Conservation (phyloP, 805 yeast species). For the Starmerella floricola region DNA sequence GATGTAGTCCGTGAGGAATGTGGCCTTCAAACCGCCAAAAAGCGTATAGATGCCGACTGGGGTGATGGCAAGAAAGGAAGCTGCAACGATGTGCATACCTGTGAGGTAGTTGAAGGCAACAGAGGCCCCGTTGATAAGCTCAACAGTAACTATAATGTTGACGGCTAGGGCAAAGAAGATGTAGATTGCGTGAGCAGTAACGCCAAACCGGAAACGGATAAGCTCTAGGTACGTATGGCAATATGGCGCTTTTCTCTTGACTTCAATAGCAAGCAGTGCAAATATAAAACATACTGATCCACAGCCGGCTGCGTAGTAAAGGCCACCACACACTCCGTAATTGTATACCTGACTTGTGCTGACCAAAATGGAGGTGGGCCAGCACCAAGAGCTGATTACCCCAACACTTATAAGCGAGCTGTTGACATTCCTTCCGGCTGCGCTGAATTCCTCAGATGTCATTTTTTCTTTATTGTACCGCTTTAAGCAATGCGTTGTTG, state of each 20-base stretch:
- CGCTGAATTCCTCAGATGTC: constrained; percentile 36
- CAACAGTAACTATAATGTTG: constrained; percentile 1
- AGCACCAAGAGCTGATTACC: constrained; percentile 35
- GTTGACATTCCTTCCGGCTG: constrained; percentile 36
- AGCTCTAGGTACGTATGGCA: constrained; percentile 32
- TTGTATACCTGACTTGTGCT: constrained; percentile 28
- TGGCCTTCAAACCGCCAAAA: constrained; percentile 41
- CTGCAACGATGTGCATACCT: constrained; percentile 38
- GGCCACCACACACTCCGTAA: constrained; percentile 28
- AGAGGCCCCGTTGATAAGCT: constrained; percentile 2
- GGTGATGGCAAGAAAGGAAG: constrained; percentile 35
- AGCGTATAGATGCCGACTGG: constrained; percentile 40
- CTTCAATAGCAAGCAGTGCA: constrained; percentile 23
- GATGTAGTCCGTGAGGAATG: constrained; percentile 42
- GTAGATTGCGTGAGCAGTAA: constrained; percentile 30
- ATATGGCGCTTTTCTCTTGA: constrained; percentile 19
- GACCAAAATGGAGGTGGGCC: constrained; percentile 29
- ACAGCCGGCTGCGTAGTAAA: constrained; percentile 27
- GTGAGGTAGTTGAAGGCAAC: constrained; percentile 30
- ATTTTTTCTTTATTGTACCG: constrained; percentile 26
- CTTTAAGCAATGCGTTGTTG: constrained; percentile 43
- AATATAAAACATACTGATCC: constrained; percentile 15
- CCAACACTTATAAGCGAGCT: constrained; percentile 36
- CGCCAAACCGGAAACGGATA: constrained; percentile 32
- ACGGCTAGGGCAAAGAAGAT: constrained; percentile 28